phyloP scores from a whole-genome alignment of 805 yeast species.

The Barnettozyma siamensis region DNA sequence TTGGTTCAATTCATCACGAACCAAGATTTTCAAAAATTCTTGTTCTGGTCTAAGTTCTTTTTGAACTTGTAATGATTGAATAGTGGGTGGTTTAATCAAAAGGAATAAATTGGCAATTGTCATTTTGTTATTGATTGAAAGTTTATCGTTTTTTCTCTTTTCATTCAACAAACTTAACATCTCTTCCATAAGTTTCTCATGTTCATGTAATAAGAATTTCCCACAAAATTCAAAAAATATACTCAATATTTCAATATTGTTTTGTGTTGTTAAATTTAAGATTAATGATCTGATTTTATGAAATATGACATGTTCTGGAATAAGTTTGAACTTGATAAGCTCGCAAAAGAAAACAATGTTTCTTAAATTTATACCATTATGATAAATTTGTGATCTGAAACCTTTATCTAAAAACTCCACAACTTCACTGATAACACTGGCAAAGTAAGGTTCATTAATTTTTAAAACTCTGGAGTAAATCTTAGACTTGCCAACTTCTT shows the following conservation, averaged over 20 bases:
- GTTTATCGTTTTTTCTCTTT: constrained; percentile 41
- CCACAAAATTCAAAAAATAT: constrained; percentile 76
- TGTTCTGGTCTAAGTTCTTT: constrained; percentile 37
- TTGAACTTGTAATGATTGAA: constrained; percentile 28
- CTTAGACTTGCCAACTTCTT: constrained; percentile 40
- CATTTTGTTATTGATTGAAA: constrained; percentile 50
- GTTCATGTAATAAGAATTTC: constrained; percentile 54
- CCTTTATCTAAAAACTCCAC: constrained; percentile 51
- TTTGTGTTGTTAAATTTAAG: constrained; percentile 42
- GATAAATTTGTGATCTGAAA: constrained; percentile 54
- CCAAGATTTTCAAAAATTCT: constrained; percentile 41
- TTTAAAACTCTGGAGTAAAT: constrained; percentile 65
- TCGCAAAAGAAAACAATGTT: constrained; percentile 65
- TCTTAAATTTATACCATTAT: constrained; percentile 45
- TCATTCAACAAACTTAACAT: constrained; percentile 53
- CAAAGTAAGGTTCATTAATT: constrained; percentile 44
- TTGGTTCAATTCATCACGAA: constrained; percentile 44
- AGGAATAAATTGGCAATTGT: constrained; percentile 53
- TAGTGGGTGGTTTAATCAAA: constrained; percentile 49
- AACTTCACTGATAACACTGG: constrained; percentile 47
- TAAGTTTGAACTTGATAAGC: constrained; percentile 65
- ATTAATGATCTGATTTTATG: constrained; percentile 65
- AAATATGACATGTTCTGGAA: constrained; percentile 66
- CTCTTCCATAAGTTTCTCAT: constrained; percentile 51
- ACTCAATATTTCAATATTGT: constrained; percentile 62